Conservation (phyloP, 139 green algal genomes). For the Yamagishiella unicocca region DNA sequence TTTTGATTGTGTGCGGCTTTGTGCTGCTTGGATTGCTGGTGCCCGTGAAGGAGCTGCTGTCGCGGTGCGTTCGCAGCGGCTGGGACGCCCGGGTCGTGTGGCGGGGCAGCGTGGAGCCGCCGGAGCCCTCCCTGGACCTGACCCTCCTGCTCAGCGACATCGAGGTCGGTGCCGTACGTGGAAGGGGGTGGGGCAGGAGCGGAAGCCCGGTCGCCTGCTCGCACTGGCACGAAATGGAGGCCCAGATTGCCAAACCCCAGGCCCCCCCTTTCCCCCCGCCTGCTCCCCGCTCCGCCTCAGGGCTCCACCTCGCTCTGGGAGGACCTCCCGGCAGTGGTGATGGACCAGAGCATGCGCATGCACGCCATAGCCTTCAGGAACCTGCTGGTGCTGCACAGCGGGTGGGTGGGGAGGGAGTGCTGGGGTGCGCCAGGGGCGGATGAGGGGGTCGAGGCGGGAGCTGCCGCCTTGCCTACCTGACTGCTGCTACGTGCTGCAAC, state of each 20-base stretch:
- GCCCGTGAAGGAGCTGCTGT: not conserved
- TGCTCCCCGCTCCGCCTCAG: not conserved
- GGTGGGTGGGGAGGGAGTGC: not conserved
- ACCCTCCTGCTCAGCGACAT: slow-evolving; percentile 22
- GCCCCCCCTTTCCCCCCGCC: not conserved
- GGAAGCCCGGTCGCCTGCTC: not conserved
- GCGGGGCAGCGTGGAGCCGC: not conserved
- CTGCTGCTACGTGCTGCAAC: not conserved
- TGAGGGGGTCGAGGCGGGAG: not conserved
- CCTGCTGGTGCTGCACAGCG: not conserved
- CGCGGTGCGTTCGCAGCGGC: too few species aligned
- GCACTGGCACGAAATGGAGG: not conserved
- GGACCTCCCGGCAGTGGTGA: not conserved
- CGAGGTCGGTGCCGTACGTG: not conserved
- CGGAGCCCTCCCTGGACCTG: not conserved
- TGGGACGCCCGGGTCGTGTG: not conserved
- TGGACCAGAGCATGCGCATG: slow-evolving; percentile 16
- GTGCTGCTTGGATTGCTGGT: not conserved
- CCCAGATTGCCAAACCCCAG: not conserved
- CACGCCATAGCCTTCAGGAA: not conserved
- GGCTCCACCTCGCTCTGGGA: slow-evolving; percentile 21
- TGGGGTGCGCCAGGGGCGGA: not conserved
- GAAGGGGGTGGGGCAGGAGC: not conserved
- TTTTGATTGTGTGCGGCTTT: not conserved
- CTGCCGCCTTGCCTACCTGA: not conserved